Evolutionary conservation across 2,329 filamentous ascomycete genomes (phyloP), one percentile per base, ranked within the genome.

Genomic region (Penicillium polonicum): DNA sequence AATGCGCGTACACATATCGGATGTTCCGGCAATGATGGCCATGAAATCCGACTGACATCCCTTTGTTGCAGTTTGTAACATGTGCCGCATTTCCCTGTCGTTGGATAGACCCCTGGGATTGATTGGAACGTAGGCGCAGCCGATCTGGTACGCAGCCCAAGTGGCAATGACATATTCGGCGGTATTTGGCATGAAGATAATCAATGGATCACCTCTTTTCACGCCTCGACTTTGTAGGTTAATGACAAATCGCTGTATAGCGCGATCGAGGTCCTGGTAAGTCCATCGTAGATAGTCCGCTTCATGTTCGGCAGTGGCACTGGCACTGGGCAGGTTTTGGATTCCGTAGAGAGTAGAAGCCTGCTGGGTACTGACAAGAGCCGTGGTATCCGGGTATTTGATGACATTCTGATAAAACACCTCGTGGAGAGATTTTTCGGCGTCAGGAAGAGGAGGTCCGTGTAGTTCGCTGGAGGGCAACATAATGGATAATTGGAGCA

Each of bases 81-180:
- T 55, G 15, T 55, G 50, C 15, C 33, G 33, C 17, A 55, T 43
- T 29, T 63, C 60, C 13, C 29, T 29, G 29, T 21, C 31, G 44
- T 63, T 52, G 10, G 33, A 44, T 3, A 64, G 31, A 27, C 42
- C 31, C n/a, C 51, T 59, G 12, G 62, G 62, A 36, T 59, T 60
- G 38, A 64, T 55, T 35, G 62, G 60, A 21, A 64, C 50, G 25
- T 62, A 46, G 12, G 39, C 29, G n/a, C 55, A 59, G 12, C 58
- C 62, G 33, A 64, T 60, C 23, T 44, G 55, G 35, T 64, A 62
- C 10, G 58, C 58, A n/a, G 60, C 62, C 62, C 55, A 62, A 1
- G 57, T 60, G 9, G 58, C 38, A 25, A 62, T 59, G 6, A 64
- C 58, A 53, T 59, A 62, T 42, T 64, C 62, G 19, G 55, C 62